A percentile compares a stretch with the other conserved stretches of the same genome.
phyloP scores from a whole-genome alignment of 768 basidiomycete species.

The Lactarius sanguifluus region DNA sequence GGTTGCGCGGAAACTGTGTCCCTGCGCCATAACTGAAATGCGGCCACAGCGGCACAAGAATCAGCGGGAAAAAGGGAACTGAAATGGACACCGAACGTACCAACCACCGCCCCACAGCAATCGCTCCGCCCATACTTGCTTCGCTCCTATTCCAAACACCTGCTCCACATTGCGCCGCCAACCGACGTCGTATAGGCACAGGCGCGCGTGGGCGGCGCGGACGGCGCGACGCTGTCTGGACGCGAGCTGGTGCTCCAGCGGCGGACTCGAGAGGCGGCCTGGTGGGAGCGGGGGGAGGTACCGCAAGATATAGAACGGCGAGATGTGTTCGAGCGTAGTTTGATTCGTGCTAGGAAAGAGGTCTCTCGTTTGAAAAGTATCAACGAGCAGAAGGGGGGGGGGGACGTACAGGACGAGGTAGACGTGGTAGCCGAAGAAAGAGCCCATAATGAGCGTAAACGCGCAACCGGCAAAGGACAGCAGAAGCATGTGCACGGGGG shows the following conservation, averaged over 20 bases:
- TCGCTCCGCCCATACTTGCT: conserved; percentile 53
- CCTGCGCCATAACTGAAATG: conserved; percentile 58
- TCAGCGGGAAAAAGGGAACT: neutral
- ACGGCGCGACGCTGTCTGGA: conserved; percentile 64
- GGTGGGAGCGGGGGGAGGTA: conserved; percentile 64
- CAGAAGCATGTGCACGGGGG: conserved; percentile 69
- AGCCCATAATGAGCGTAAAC: conserved; percentile 66
- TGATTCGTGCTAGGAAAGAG: conserved; percentile 64
- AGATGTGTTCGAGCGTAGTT: conserved; percentile 77
- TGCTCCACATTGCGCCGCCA: conserved; percentile 70
- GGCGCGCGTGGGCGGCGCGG: conserved; percentile 56
- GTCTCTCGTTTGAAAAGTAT: neutral
- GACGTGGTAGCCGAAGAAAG: conserved; percentile 73
- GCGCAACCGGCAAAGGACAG: conserved; percentile 59
- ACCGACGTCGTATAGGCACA: conserved; percentile 72
- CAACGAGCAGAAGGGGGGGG: conserved; percentile 20
- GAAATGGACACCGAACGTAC: conserved; percentile 42
- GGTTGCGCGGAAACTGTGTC: conserved; percentile 63
- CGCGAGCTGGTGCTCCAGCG: conserved; percentile 69
- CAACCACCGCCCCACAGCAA: conserved; percentile 61
- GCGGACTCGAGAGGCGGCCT: conserved; percentile 62
- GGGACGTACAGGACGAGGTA: conserved; percentile 68
- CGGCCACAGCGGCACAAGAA: neutral
- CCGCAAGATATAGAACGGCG: conserved; percentile 72
- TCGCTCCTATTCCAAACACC: conserved; percentile 49